These are phyloP conservation scores for Periconia macrospinosa DNA, from an alignment of 2,329 filamentous ascomycete genomes.

Conservation along the genomic window DNA sequence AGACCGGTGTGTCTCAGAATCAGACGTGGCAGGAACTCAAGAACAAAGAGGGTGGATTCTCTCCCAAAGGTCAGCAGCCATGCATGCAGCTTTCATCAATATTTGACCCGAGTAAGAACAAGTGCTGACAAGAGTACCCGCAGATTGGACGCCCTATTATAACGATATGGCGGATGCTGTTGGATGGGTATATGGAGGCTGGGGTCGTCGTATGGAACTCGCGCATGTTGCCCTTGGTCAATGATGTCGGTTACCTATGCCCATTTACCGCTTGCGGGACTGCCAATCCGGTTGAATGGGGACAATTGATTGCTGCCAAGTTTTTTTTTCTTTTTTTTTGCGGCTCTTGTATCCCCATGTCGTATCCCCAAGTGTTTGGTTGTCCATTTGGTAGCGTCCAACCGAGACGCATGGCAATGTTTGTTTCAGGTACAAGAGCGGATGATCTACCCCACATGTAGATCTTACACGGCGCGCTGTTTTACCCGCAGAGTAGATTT, in stretches of 20 bases:
- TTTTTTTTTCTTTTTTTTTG: too few relatives aligned
- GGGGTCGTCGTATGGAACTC: slow-evolving; percentile 33
- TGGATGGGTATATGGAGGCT: slow-evolving; percentile 40
- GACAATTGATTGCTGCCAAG: slow-evolving; percentile 8
- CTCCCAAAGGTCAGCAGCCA: slow-evolving; percentile 30
- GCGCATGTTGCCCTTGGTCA: slow-evolving; percentile 27
- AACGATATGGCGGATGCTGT: slow-evolving; percentile 40
- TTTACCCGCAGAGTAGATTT: background rate
- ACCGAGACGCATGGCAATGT: slow-evolving; percentile 1
- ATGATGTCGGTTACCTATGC: slow-evolving; percentile 1
- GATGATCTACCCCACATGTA: slow-evolving; percentile 5
- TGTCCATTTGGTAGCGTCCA: background rate
- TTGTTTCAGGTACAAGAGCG: slow-evolving; percentile 6
- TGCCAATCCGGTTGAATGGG: slow-evolving; percentile 11
- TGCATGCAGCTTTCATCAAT: background rate
- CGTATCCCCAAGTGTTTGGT: background rate
- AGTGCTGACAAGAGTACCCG: background rate
- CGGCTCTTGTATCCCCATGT: slow-evolving; percentile 7
- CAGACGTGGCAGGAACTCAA: slow-evolving; percentile 37
- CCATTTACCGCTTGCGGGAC: background rate
- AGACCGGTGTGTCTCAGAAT: slow-evolving; percentile 29
- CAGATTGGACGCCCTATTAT: slow-evolving; percentile 39
- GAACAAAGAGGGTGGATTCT: slow-evolving; percentile 24
- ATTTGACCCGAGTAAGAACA: background rate
- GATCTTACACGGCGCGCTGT: slow-evolving; percentile 1